Conservation (phyloP, 495 filamentous ascomycete species). For the Aspergillus steynii region DNA sequence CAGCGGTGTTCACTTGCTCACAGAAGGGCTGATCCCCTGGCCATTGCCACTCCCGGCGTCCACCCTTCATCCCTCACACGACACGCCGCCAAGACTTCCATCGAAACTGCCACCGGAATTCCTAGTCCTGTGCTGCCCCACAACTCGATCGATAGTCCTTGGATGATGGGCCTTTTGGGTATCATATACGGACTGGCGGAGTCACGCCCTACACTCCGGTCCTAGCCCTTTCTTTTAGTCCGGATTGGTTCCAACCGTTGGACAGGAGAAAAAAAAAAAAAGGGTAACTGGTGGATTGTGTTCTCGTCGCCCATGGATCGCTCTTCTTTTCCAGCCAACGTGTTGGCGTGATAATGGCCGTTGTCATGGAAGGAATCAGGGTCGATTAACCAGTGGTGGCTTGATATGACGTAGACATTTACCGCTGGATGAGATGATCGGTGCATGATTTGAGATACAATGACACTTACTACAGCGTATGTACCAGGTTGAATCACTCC, state of each 20-base stretch:
- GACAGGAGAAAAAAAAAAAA: too few relatives aligned
- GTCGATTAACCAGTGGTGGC: not conserved
- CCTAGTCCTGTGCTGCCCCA: not conserved
- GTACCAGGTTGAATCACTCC: too few relatives aligned
- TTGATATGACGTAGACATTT: not conserved
- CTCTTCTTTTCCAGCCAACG: too few relatives aligned
- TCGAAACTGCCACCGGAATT: not conserved
- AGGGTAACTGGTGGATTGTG: too few relatives aligned
- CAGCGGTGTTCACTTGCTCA: not conserved
- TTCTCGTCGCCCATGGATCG: too few relatives aligned
- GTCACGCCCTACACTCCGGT: not conserved
- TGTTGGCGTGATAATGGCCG: too few relatives aligned
- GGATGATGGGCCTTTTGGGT: too few relatives aligned
- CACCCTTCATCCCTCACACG: slow-evolving; percentile 7
- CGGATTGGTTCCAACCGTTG: not conserved
- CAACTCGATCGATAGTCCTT: not conserved
- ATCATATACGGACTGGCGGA: not conserved
- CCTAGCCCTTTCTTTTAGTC: too few relatives aligned
- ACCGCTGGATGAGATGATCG: not conserved
- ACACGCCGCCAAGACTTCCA: slow-evolving; percentile 11
- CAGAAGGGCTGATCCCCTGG: too few relatives aligned
- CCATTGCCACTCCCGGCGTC: not conserved
- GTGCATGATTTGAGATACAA: too few relatives aligned
- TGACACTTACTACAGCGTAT: too few relatives aligned
- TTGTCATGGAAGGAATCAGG: not conserved